Evolutionary conservation across 164 flowering plant genomes (phyloP).

Genomic region (Stephania japonica): DNA sequence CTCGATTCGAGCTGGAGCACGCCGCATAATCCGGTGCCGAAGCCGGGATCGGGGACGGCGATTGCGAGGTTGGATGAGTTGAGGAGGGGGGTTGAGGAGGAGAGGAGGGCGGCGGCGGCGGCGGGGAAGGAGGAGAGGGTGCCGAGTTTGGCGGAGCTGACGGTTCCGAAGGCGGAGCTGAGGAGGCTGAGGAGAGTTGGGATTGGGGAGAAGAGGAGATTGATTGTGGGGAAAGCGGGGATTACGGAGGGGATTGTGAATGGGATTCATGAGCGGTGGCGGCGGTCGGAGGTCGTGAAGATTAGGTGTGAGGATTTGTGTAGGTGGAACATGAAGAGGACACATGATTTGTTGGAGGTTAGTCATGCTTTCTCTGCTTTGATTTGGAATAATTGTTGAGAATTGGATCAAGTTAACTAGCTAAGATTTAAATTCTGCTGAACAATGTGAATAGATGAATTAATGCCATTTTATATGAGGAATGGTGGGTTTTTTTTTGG

Average conservation of each 20-base stretch:
- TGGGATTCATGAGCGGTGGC: conserved; percentile 95
- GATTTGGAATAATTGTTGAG: neutral
- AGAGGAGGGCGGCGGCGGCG: conserved; percentile 18
- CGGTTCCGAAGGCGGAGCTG: conserved; percentile 47
- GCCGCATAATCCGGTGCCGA: conserved; percentile 76
- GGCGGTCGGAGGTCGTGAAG: conserved; percentile 70
- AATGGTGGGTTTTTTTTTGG: neutral
- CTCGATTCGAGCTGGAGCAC: conserved; percentile 85
- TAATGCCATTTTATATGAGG: neutral
- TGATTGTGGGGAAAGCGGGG: conserved; percentile 89
- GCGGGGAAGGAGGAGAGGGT: conserved; percentile 25
- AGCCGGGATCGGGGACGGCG: conserved; percentile 60
- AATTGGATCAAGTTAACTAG: no score
- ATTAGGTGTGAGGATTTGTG: conserved; percentile 77
- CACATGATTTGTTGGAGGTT: conserved; percentile 90
- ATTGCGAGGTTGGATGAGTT: conserved; percentile 40
- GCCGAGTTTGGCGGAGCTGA: conserved; percentile 77
- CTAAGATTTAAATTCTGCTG: no score
- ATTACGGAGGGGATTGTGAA: conserved; percentile 92
- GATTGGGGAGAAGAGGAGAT: conserved; percentile 47
- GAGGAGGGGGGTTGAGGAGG: conserved; percentile 35
- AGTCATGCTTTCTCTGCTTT: neutral
- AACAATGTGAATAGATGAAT: neutral
- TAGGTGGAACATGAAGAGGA: conserved; percentile 86
- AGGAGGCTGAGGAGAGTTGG: conserved; percentile 58